Evolutionary conservation across 805 yeast species (phyloP).

Genomic region (Citeromyces matritensis): DNA sequence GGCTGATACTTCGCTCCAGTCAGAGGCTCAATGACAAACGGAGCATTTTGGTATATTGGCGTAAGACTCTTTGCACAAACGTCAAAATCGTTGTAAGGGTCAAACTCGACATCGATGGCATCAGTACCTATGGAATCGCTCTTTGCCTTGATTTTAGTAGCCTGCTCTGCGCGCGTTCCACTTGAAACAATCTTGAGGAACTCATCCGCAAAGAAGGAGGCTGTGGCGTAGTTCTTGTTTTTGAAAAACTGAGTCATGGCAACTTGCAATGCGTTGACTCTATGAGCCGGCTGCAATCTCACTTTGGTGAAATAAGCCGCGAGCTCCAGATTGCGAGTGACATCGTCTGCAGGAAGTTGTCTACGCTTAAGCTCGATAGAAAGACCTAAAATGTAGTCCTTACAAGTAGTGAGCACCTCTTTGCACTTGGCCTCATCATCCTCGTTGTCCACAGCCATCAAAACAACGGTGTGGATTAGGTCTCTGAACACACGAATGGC

Average conservation of each 20-base stretch:
- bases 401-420: constrained; percentile 58
- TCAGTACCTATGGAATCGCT: constrained; percentile 76
- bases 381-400: constrained; percentile 84
- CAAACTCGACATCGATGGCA: constrained; percentile 82
- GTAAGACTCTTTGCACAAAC: constrained; percentile 79
- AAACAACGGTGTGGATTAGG: constrained; percentile 60
- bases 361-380: constrained; percentile 88
- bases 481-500: constrained; percentile 73
- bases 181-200: constrained; percentile 52
- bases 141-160: constrained; percentile 64
- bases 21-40: constrained; percentile 59
- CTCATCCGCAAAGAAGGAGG: constrained; percentile 81
- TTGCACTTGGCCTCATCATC: constrained; percentile 68
- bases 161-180: constrained; percentile 83
- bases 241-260: constrained; percentile 91
- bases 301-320: constrained; percentile 93
- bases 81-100: constrained; percentile 81
- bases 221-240: constrained; percentile 75
- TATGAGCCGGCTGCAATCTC: constrained; percentile 69
- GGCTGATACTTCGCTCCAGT: constrained; percentile 82
- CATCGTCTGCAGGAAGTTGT: constrained; percentile 49
- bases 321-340: constrained; percentile 80
- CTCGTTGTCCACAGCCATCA: constrained; percentile 54
- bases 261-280: constrained; percentile 78
- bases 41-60: constrained; percentile 74